Conservation (phyloP, 305 asterid genomes). For the Solanum hybrid region DNA sequence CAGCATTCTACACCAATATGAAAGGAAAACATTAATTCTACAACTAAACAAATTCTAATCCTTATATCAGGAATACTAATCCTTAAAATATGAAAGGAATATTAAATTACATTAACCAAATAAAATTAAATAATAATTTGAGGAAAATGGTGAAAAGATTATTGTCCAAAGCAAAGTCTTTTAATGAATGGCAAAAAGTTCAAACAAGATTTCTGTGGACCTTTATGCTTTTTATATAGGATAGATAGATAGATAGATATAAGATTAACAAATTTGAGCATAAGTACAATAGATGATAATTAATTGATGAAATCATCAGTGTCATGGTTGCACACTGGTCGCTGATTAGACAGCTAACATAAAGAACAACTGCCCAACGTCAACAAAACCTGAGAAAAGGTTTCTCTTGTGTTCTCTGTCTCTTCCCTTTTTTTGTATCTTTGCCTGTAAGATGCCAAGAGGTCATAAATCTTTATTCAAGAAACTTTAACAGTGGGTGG, state of each 20-base stretch:
- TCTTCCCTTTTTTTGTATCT: neutral
- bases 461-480: neutral
- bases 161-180: neutral
- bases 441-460: neutral
- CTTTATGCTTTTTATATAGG: neutral
- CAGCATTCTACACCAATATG: neutral
- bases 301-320: neutral
- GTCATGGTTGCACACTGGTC: neutral
- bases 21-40: neutral
- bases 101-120: neutral
- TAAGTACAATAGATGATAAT: neutral
- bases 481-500: neutral
- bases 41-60: neutral
- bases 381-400: neutral
- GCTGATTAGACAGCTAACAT: neutral
- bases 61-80: neutral
- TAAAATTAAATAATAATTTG: neutral
- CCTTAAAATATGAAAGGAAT: neutral
- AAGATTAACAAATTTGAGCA: neutral
- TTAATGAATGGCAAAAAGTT: neutral
- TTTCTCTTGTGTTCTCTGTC: neutral
- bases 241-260: too few species aligned
- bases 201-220: neutral
- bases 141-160: neutral
- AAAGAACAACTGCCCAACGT: neutral